These are phyloP conservation scores for Carnegiea gigantea DNA, from an alignment of 179 eudicot species.

Conservation along the genomic window DNA sequence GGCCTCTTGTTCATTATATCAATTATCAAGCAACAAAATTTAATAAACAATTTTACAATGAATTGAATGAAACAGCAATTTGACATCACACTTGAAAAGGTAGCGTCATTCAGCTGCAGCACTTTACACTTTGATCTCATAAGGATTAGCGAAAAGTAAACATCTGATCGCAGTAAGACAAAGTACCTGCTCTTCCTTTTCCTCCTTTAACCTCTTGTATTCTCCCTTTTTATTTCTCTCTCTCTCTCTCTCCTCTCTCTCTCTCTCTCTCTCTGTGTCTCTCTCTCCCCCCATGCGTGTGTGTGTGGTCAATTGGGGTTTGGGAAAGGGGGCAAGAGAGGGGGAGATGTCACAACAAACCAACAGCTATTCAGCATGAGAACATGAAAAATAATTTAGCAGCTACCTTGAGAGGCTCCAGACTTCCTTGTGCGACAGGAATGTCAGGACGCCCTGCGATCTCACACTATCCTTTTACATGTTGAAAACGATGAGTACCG, in stretches of 20 bases:
- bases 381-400: background rate
- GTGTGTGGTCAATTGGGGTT: background rate
- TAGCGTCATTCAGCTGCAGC: background rate
- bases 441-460: conserved; percentile 77
- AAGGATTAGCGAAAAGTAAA: background rate
- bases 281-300: no score
- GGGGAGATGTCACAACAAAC: background rate
- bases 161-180: background rate
- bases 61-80: background rate
- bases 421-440: conserved; percentile 89
- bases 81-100: background rate
- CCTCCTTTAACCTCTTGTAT: background rate
- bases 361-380: background rate
- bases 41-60: background rate
- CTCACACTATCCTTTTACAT: conserved; percentile 96
- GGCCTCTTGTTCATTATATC: background rate
- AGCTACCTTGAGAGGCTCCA: conserved; percentile 78
- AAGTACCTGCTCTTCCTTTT: background rate
- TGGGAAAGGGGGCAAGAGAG: background rate
- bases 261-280: no score
- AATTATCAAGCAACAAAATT: background rate
- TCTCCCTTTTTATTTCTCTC: background rate
- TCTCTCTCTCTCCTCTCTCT: no score
- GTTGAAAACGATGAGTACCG: conserved; percentile 41
- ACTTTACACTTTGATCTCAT: no score